A percentile compares a stretch with the other conserved stretches of the same genome.
Evolutionary conservation across 164 flowering plant species (phyloP).

Genomic region (Berberis vulgaris): DNA sequence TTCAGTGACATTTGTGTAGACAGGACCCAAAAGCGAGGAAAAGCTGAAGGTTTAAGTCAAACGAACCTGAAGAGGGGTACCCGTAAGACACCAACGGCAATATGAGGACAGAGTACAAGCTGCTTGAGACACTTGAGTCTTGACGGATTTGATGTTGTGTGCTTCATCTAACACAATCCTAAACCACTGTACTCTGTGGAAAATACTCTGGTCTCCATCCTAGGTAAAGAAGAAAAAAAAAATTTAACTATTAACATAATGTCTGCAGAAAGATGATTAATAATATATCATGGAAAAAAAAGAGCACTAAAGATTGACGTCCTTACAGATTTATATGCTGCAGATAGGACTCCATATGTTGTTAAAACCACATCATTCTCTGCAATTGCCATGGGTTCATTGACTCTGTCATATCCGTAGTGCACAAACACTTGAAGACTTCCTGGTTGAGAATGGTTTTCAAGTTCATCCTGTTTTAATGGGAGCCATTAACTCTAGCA

Average conservation of each 20-base stretch:
- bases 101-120: conserved; percentile 47
- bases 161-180: conserved; percentile 88
- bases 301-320: background rate
- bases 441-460: conserved; percentile 52
- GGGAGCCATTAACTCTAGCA: background rate
- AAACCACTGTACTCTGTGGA: conserved; percentile 57
- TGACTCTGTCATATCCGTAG: conserved; percentile 57
- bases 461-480: conserved; percentile 61
- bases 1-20: too few species aligned
- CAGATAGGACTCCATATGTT: conserved; percentile 63
- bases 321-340: conserved; percentile 50
- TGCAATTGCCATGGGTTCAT: conserved; percentile 37
- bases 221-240: conserved; percentile 15
- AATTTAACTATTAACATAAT: background rate
- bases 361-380: conserved; percentile 71
- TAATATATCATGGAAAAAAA: background rate
- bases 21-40: too few species aligned
- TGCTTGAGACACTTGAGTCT: conserved; percentile 52
- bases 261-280: background rate
- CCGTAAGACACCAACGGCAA: conserved; percentile 87
- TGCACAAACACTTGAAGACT: conserved; percentile 56
- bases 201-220: conserved; percentile 45
- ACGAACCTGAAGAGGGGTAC: conserved; percentile 80
- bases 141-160: conserved; percentile 64
- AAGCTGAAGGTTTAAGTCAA: background rate